A percentile compares a stretch with the other conserved stretches of the same genome.
These are phyloP conservation scores for Cicer arietinum DNA, from an alignment of 306 rosid genomes.

Conservation along the genomic window DNA sequence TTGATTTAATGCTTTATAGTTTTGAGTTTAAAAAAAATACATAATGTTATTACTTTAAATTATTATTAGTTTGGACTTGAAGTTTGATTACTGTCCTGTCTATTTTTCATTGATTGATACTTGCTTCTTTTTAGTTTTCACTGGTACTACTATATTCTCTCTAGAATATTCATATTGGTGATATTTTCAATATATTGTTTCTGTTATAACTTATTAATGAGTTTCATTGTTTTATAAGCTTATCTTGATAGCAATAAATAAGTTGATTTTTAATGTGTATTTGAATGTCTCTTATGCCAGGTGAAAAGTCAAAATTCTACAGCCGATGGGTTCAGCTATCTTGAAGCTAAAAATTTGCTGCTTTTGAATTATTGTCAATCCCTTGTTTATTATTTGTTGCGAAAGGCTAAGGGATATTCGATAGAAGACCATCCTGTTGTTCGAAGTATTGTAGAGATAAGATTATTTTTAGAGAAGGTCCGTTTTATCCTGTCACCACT, in stretches of 20 bases:
- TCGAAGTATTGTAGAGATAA: constrained; percentile 76
- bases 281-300: constrained; percentile 45
- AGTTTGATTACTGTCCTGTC: too few relatives aligned
- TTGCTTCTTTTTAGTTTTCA: constrained; percentile 1
- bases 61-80: not conserved
- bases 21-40: not conserved
- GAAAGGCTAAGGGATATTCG: constrained; percentile 76
- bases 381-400: constrained; percentile 81
- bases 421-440: constrained; percentile 79
- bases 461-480: constrained; percentile 89
- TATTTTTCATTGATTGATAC: too few relatives aligned
- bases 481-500: constrained; percentile 14
- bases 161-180: not conserved
- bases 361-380: constrained; percentile 86
- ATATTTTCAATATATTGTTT: not conserved
- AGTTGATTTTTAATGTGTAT: constrained; percentile 16
- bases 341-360: constrained; percentile 82
- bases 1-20: too few relatives aligned
- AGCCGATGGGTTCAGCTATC: constrained; percentile 81
- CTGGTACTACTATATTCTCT: not conserved
- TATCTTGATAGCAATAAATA: constrained; percentile 5
- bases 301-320: constrained; percentile 72
- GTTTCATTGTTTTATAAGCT: not conserved
- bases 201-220: not conserved
- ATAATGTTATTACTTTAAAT: not conserved